Evolutionary conservation across 2,329 filamentous ascomycete genomes (phyloP).

Genomic region (Fusarium sp.): DNA sequence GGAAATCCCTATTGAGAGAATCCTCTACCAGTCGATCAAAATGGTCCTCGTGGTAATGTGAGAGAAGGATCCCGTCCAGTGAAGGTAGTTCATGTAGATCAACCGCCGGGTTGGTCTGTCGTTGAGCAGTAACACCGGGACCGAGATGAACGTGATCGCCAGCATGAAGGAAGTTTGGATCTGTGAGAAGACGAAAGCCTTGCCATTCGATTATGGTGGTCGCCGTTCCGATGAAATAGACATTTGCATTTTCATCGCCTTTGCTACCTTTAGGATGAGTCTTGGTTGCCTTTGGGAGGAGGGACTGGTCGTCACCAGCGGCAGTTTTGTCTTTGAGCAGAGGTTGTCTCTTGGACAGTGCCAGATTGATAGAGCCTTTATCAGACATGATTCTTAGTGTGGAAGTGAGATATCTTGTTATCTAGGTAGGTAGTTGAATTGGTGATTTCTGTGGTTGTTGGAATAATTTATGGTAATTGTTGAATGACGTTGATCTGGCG

Average conservation of each 20-base stretch:
- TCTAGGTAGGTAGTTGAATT: background rate
- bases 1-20: slow-evolving; percentile 59
- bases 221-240: slow-evolving; percentile 67
- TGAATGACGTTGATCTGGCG: slow-evolving; percentile 12
- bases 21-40: slow-evolving; percentile 56
- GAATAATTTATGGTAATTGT: background rate
- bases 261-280: slow-evolving; percentile 27
- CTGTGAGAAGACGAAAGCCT: slow-evolving; percentile 65
- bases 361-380: slow-evolving; percentile 18
- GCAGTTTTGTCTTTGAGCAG: slow-evolving; percentile 19
- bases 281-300: slow-evolving; percentile 23
- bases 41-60: slow-evolving; percentile 70
- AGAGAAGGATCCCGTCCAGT: slow-evolving; percentile 69
- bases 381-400: slow-evolving; percentile 13
- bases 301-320: slow-evolving; percentile 13
- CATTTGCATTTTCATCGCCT: slow-evolving; percentile 45
- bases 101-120: slow-evolving; percentile 69
- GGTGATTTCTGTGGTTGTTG: background rate
- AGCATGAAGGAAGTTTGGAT: slow-evolving; percentile 73
- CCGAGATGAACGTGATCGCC: slow-evolving; percentile 75
- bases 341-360: slow-evolving; percentile 20
- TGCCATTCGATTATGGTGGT: slow-evolving; percentile 67
- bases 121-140: slow-evolving; percentile 66
- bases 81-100: slow-evolving; percentile 68
- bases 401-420: background rate